phyloP scores from a whole-genome alignment of 192 early-diverging fungal species.

The Lunasporangiospora selenospora region DNA sequence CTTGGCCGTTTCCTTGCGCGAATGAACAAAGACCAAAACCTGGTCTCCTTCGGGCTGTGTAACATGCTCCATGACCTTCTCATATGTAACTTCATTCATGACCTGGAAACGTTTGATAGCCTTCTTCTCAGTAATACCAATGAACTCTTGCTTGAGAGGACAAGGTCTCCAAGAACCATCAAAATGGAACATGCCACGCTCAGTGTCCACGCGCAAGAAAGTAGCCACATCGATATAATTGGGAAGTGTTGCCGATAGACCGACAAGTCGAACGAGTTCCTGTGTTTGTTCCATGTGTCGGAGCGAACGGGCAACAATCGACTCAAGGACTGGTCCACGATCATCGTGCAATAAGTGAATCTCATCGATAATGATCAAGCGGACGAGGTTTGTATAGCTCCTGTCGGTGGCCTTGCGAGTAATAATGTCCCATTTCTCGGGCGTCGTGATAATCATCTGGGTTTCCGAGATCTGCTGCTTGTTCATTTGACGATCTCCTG shows the following conservation, averaged over 20 bases:
- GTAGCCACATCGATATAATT: slow-evolving; percentile 96
- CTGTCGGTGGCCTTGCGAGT: slow-evolving; percentile 95
- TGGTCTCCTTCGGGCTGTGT: slow-evolving; percentile 77
- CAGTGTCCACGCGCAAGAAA: slow-evolving; percentile 87
- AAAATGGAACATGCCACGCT: slow-evolving; percentile 90
- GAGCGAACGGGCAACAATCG: slow-evolving; percentile 87
- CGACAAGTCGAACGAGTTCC: slow-evolving; percentile 88
- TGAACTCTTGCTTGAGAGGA: slow-evolving; percentile 95
- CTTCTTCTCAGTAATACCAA: slow-evolving; percentile 98
- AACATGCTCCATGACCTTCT: slow-evolving; percentile 90
- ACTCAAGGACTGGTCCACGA: slow-evolving; percentile 96
- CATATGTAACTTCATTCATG: slow-evolving; percentile 97
- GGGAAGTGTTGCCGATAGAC: slow-evolving; percentile 92
- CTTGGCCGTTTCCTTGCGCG: slow-evolving; percentile 96
- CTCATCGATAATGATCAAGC: slow-evolving; percentile 95
- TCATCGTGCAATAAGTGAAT: slow-evolving; percentile 97
- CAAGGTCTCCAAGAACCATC: slow-evolving; percentile 93
- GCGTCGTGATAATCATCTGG: slow-evolving; percentile 97
- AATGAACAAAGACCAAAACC: slow-evolving; percentile 96
- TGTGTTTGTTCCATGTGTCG: slow-evolving; percentile 90
- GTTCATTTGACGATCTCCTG: slow-evolving; percentile 96
- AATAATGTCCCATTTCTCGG: slow-evolving; percentile 99
- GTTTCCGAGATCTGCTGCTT: slow-evolving; percentile 96
- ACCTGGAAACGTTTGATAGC: slow-evolving; percentile 90
- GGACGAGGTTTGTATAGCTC: slow-evolving; percentile 88